Evolutionary conservation across 1,284 basidiomycete species (phyloP).

Genomic region (Rhodotorula sp.): DNA sequence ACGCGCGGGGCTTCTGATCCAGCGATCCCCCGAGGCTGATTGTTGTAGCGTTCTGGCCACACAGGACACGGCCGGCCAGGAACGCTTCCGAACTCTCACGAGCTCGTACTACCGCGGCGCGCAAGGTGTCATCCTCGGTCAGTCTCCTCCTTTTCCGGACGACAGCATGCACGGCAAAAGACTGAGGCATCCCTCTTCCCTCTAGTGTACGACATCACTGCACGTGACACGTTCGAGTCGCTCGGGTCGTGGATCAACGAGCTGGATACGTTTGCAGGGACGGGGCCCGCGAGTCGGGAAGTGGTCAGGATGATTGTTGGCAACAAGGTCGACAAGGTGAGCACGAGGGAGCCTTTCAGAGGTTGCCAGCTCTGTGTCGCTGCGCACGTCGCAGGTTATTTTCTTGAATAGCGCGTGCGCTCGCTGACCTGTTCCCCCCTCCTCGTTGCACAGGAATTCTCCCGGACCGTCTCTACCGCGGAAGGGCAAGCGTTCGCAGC

Average conservation of each 20-base stretch:
- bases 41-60: accelerated
- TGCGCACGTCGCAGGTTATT: neutral
- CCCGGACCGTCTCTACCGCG: constrained; percentile 73
- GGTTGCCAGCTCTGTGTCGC: neutral
- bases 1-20: accelerated
- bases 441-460: constrained; percentile 65
- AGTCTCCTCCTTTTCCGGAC: neutral
- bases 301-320: constrained; percentile 93
- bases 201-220: constrained; percentile 89
- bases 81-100: constrained; percentile 86
- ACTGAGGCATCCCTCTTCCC: no score
- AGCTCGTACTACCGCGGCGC: constrained; percentile 89
- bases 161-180: no score
- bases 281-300: constrained; percentile 28
- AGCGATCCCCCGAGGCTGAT: neutral
- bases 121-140: constrained; percentile 81
- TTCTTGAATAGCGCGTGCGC: no score
- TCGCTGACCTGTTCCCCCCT: no score
- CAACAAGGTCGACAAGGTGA: constrained; percentile 92
- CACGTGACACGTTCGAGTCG: constrained; percentile 84
- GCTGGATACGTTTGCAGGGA: constrained; percentile 80
- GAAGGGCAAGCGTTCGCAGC: constrained; percentile 80
- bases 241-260: constrained; percentile 88
- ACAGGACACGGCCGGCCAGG: constrained; percentile 87
- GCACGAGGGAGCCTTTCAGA: constrained; percentile 25